Base-by-base conservation (phyloP, 139 green algal species). In the Zygnema cylindricum region DNA sequence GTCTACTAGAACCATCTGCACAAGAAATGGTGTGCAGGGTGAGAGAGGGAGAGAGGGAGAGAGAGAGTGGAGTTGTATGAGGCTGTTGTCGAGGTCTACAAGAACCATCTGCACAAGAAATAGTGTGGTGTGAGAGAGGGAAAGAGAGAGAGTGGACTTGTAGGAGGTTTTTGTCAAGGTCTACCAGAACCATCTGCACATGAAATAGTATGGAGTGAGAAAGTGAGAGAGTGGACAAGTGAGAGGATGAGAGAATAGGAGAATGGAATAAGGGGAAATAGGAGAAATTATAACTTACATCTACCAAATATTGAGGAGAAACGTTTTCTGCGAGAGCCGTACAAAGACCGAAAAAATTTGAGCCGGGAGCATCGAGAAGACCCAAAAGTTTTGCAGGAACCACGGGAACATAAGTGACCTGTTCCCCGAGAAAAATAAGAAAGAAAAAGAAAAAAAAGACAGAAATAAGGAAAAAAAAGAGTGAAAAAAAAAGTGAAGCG, bases 21-120 rank as follows among this genome's bases (percentile, higher is more conserved):
- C 40, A 78, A 42, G 71, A 36, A 78, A 38, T 16, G 71, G 71
- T 78, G 71, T 78, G 39, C 40, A 11, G n/a, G n/a, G n/a, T n/a
- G n/a, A n/a, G n/a, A n/a, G n/a, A n/a, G n/a, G n/a, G n/a, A n/a
- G n/a, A n/a, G n/a, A n/a, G n/a, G n/a, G n/a, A n/a, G n/a, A n/a
- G 78, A 25, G 41, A 35, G 54, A 23, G 25, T 42, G 35, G 2
- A 87, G 79, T 35, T 41, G 32, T 25, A 87, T 87, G 42, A 33
- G 82, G 42, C 81, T 87, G 82, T 41, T 42, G 82, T 87, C 82
- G 2, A 87, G 82, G 42, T 87, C 82, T 38, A 87, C 82, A 33
- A 87, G 39, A 33, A 81, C 77, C 32, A 87, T 71, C 82, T 87
- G 82, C 30, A 79, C 7, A 3, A 54, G 77, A 75, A 54, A 69